Base-by-base conservation (phyloP, 108 stramenopile genomes). In the Conticribra guillardii region DNA sequence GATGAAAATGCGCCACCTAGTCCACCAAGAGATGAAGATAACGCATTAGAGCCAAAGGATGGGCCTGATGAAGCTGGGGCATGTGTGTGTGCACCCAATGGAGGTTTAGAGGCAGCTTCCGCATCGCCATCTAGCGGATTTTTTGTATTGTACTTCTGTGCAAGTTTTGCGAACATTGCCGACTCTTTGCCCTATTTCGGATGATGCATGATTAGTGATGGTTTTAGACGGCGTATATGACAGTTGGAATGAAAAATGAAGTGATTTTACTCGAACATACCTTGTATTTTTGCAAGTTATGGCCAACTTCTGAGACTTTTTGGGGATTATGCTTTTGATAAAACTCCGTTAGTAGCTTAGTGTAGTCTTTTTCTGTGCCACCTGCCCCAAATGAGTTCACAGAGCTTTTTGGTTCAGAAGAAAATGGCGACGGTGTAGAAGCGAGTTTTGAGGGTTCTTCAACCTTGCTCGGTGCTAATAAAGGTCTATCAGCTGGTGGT, bases 201-300 rank as follows among this genome's bases (percentile, higher is more conserved):
- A n/a, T n/a, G n/a, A n/a, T n/a, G n/a, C n/a, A n/a, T n/a, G n/a
- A n/a, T n/a, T n/a, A n/a, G n/a, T n/a, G n/a, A n/a, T n/a, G n/a
- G n/a, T n/a, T n/a, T n/a, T n/a, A n/a, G n/a, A n/a, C n/a, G n/a
- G n/a, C n/a, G n/a, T n/a, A n/a, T n/a, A n/a, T n/a, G n/a, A n/a
- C n/a, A n/a, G n/a, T n/a, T n/a, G n/a, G n/a, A n/a, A n/a, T n/a
- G n/a, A n/a, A n/a, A 61, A 2, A 30, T 5, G 29, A 57, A 2
- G 24, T n/a, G n/a, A n/a, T n/a, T n/a, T n/a, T n/a, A n/a, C n/a
- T n/a, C n/a, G n/a, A n/a, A n/a, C n/a, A n/a, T 28, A 80, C 85
- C 83, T 89, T 87, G 78, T 92, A 93, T 58, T 91, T 96, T 57
- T 75, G 58, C 52, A 96, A 76, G 5, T 64, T 76, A 18, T 74